Evolutionary conservation across 2,329 filamentous ascomycete genomes (phyloP), one percentile per base, ranked within the genome.

Genomic region (Aspergillus melleus): DNA sequence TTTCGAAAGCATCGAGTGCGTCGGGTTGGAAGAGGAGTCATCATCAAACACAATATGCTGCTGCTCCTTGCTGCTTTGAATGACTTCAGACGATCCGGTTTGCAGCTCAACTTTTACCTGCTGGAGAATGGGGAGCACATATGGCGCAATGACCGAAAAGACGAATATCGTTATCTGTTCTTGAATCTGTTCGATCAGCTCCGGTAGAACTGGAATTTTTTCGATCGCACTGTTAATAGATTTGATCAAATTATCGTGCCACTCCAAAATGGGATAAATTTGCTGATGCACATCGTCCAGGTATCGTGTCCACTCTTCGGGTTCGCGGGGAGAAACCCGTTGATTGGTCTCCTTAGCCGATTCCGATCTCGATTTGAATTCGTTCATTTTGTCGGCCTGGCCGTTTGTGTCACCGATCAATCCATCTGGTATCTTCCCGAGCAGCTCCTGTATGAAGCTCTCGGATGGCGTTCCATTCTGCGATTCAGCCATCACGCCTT

Each of bases 1-100:
- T 80, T 97, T 97, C 60, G 92, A 92, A 55, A 97, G 81, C 93
- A 96, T 96, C 20, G 91, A 96, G 79, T 97, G 93, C 1, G 93
- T 97, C 0, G 93, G 94, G 70, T 97, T 89, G 20, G 86, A 87
- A 63, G 81, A 90, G 54, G 84, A 63, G 70, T 96, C 89, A 65
- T 97, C 88, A 49, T 90, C 78, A 76, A 96, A 97, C 53, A 97
- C 92, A 66, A 96, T 84, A 70, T 90, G 87, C 78, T 96, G 92
- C 80, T 96, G 89, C 55, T 89, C 86, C 74, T 89, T 84, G 74
- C 90, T 94, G 79, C 89, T 92, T 69, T 91, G 83, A 64, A 97
- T 96, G 69, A 97, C 90, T 75, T 96, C 91, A 2, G 86, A 88
- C 2, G 92, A 95, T 32, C 93, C 93, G 3, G 90, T 93, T 66